phyloP scores from a whole-genome alignment of 352 stramenopile genomes.

The Phytophthora hybrid region DNA sequence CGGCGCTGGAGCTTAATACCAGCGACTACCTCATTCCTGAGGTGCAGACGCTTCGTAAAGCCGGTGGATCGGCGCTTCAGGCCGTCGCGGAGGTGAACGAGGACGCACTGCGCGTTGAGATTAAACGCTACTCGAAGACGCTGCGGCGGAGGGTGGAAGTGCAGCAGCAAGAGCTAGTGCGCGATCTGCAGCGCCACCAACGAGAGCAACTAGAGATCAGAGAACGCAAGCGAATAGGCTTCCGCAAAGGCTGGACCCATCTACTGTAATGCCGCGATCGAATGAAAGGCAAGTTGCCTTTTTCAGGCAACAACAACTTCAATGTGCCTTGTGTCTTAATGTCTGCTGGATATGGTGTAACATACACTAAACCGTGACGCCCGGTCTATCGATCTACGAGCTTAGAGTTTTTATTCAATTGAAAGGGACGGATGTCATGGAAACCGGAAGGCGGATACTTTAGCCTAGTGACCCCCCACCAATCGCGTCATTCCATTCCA shows the following conservation, averaged over 20 bases:
- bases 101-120: constrained; percentile 46
- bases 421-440: constrained; percentile 28
- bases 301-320: background rate
- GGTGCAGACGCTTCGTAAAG: constrained; percentile 33
- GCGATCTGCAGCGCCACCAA: constrained; percentile 44
- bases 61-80: constrained; percentile 16
- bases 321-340: constrained; percentile 13
- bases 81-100: constrained; percentile 44
- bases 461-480: constrained; percentile 29
- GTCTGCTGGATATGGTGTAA: constrained; percentile 9
- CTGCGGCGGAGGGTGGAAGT: constrained; percentile 46
- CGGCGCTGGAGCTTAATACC: constrained; percentile 48
- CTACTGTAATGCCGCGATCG: constrained; percentile 9
- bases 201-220: constrained; percentile 48
- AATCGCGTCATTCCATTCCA: constrained; percentile 21
- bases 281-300: background rate
- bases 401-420: background rate
- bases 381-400: constrained; percentile 21
- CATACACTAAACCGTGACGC: constrained; percentile 14
- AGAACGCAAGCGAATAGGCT: constrained; percentile 48
- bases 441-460: constrained; percentile 7
- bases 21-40: constrained; percentile 50
- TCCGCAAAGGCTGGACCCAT: constrained; percentile 26
- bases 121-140: constrained; percentile 53
- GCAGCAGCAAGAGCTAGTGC: constrained; percentile 44